Conservation (phyloP, 441 rosid genomes). For the Pelargonium fulgidum region DNA sequence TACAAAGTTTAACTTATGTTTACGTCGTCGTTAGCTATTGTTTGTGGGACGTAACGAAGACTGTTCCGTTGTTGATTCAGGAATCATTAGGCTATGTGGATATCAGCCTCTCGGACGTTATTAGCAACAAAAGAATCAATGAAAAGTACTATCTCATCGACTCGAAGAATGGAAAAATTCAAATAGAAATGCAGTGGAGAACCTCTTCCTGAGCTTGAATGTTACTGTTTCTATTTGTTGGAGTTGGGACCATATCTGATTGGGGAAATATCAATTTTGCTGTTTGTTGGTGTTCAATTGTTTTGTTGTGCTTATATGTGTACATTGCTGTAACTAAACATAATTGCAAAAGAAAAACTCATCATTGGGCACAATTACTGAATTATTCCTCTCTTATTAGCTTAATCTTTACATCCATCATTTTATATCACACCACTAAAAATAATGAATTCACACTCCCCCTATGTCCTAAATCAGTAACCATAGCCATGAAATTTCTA, state of each 20-base stretch:
- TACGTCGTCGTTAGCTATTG: too few species aligned
- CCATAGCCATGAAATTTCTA: too few species aligned
- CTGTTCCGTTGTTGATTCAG: conserved; percentile 23
- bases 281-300: background rate
- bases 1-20: too few species aligned
- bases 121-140: conserved; percentile 53
- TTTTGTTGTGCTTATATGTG: background rate
- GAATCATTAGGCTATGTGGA: conserved; percentile 50
- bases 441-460: too few species aligned
- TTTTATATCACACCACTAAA: too few species aligned
- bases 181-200: conserved; percentile 73
- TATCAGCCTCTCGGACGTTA: conserved; percentile 48
- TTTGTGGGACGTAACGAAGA: too few species aligned
- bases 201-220: conserved; percentile 33
- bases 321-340: background rate
- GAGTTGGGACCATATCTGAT: too few species aligned
- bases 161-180: conserved; percentile 61
- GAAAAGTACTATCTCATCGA: conserved; percentile 61
- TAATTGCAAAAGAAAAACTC: background rate
- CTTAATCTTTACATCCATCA: too few species aligned
- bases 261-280: background rate
- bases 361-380: too few species aligned
- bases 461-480: too few species aligned
- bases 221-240: background rate
- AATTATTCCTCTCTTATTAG: too few species aligned